These are phyloP conservation scores for Plasmodium knowlesi DNA, from an alignment of 169 alveolate species.

Conservation along the genomic window DNA sequence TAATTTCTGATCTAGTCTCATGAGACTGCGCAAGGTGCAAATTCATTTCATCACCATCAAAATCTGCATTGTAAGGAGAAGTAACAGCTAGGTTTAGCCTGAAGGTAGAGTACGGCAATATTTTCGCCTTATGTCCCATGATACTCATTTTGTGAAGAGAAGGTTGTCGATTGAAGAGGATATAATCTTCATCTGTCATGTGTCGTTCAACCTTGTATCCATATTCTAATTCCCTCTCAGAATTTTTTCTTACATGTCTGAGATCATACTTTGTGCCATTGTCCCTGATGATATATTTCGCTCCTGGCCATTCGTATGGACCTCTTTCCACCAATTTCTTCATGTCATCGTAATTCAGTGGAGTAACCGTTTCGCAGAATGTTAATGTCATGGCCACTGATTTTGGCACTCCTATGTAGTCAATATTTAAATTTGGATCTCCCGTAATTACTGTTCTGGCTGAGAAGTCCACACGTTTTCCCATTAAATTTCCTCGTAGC, in stretches of 20 bases:
- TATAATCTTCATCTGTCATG: slow-evolving; percentile 98
- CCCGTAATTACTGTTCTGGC: slow-evolving; percentile 99
- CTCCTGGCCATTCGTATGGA: slow-evolving; percentile 99
- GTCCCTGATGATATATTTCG: slow-evolving; percentile 94
- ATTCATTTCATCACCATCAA: slow-evolving; percentile 99
- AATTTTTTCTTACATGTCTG: slow-evolving; percentile 86
- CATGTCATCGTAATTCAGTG: slow-evolving; percentile 94
- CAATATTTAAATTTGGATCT: slow-evolving; percentile 97
- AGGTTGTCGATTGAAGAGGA: slow-evolving; percentile 99
- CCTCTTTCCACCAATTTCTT: slow-evolving; percentile 95
- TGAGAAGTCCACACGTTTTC: slow-evolving; percentile 99
- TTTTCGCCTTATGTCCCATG: slow-evolving; percentile 99
- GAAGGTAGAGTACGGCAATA: slow-evolving; percentile 99
- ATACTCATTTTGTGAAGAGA: slow-evolving; percentile 99
- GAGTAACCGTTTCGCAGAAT: slow-evolving; percentile 99
- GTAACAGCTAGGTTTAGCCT: slow-evolving; percentile 99
- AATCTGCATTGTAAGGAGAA: slow-evolving; percentile 99
- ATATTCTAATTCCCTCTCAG: slow-evolving; percentile 93
- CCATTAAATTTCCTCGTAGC: slow-evolving; percentile 99
- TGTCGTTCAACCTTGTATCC: slow-evolving; percentile 99
- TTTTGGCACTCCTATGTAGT: slow-evolving; percentile 98
- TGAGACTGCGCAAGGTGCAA: slow-evolving; percentile 99
- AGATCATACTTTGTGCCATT: slow-evolving; percentile 95
- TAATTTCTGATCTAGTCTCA: slow-evolving; percentile 98
- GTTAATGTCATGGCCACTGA: slow-evolving; percentile 99